Base-by-base conservation (phyloP, 805 yeast genomes). In the Lipomyces yamadae region DNA sequence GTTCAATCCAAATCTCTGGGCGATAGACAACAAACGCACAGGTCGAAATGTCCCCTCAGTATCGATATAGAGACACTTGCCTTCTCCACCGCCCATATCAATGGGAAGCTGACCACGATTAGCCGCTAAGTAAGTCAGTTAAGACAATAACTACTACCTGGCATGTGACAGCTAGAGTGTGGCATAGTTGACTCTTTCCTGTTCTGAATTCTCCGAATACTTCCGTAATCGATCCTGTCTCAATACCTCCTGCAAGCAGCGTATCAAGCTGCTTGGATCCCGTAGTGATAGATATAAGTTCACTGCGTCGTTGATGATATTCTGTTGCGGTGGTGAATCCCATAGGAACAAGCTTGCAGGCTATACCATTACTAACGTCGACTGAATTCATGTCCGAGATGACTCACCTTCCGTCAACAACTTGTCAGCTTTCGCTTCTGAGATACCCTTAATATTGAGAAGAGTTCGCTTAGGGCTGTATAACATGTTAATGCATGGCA, bases 51-150 rank as follows among this genome's bases (percentile, higher is more conserved):
- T 95, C 24, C 98, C 97, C 76, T 94, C 99, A 0, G 98, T 94
- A 75, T 95, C 99, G 68, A 95, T 93, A 76, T 91, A 95, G 63
- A 95, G 81, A 78, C 98, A 94, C 78, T 95, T 92, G 42, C 99
- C 99, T 80, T 95, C 99, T 61, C 97, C 99, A 68, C 99, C 99
- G 53, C 98, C 98, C 89, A 90, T 89, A 76, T 93, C 98, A 60
- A 94, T 86, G 3, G 98, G 98, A 64, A 95, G 81, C 70, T 72
- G 32, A 42, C n/a, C 3, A 42, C n/a, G 48, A 42, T 32, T 30
- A 50, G 37, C 32, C n/a, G 18, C 45, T 24, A 24, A 24, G 13
- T 5, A 13, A 56, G 56, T 33, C 2, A 11, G 30, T 18, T 24
- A 29, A 39, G 24, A 6, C 18, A 35, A 60, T 30, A 33, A 4